Conservation (phyloP, 2,329 filamentous ascomycete genomes). For the Fusarium nygamai region DNA sequence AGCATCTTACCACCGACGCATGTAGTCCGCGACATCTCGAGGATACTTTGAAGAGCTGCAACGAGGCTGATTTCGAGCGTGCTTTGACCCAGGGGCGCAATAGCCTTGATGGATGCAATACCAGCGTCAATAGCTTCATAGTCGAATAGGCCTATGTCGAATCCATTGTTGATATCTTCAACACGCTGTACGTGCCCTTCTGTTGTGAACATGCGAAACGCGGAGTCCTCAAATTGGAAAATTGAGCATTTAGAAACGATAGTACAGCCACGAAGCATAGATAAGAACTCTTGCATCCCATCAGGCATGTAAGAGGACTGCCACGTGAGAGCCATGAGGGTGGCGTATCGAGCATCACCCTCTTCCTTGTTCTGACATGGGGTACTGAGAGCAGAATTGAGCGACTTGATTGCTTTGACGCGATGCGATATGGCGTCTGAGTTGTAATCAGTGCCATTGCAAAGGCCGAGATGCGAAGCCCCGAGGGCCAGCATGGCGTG, state of each 20-base stretch:
- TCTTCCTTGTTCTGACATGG: neutral
- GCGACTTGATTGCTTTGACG: neutral
- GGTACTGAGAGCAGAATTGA: neutral
- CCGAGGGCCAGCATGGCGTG: neutral
- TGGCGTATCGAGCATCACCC: neutral
- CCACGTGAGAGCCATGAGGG: neutral
- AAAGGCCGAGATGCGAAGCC: neutral
- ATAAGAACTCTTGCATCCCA: neutral
- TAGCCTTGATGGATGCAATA: neutral
- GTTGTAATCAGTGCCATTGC: neutral
- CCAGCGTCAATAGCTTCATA: rapidly evolving
- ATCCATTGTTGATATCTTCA: neutral
- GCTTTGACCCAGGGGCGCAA: neutral
- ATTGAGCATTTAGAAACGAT: neutral
- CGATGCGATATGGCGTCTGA: neutral
- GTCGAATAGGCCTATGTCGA: neutral
- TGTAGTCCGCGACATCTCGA: neutral
- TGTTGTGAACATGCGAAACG: neutral
- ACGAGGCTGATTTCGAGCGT: neutral
- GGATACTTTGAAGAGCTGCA: neutral
- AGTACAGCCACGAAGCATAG: neutral
- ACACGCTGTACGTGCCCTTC: neutral
- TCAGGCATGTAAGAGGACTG: neutral
- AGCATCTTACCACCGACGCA: neutral
- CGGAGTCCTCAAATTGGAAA: neutral